Conservation (phyloP, 2,329 filamentous ascomycete genomes). For the Pseudogymnoascus sp. region DNA sequence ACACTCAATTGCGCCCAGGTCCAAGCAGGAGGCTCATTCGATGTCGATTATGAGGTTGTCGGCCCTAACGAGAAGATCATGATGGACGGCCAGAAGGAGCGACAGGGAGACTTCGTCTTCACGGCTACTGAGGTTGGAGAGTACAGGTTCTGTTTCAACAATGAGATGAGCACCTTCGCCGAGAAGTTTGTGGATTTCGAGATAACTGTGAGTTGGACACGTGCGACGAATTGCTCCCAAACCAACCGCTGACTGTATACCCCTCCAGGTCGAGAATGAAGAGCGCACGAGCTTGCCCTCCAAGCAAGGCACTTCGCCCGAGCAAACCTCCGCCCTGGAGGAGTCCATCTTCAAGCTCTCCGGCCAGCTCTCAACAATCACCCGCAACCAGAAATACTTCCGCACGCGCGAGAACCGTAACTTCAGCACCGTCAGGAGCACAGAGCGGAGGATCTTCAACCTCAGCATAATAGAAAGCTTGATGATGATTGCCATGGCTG, state of each 20-base stretch:
- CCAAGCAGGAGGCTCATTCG: slow-evolving; percentile 96
- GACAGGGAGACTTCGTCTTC: slow-evolving; percentile 97
- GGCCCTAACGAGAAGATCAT: slow-evolving; percentile 77
- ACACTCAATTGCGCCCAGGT: slow-evolving; percentile 50
- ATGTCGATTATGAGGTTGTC: slow-evolving; percentile 86
- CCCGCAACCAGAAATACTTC: slow-evolving; percentile 98
- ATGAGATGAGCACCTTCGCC: slow-evolving; percentile 94
- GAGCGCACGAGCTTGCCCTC: slow-evolving; percentile 72
- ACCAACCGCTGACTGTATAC: slow-evolving; percentile 1
- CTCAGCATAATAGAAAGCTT: slow-evolving; percentile 89
- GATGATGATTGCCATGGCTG: slow-evolving; percentile 93
- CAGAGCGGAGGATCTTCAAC: slow-evolving; percentile 92
- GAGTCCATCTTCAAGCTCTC: slow-evolving; percentile 95
- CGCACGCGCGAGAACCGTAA: slow-evolving; percentile 97
- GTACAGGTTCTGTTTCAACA: slow-evolving; percentile 97
- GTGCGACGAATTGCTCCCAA: background rate
- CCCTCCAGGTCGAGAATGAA: slow-evolving; percentile 79
- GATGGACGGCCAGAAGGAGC: slow-evolving; percentile 80
- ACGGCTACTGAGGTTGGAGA: slow-evolving; percentile 82
- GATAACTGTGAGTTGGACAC: slow-evolving; percentile 63
- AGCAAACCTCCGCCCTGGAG: slow-evolving; percentile 83
- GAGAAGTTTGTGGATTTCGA: slow-evolving; percentile 99
- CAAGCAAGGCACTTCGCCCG: slow-evolving; percentile 79
- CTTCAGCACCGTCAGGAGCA: slow-evolving; percentile 95
- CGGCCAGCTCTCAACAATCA: slow-evolving; percentile 86